Percentiles rank a stretch among this genome's conserved stretches.
These are phyloP conservation scores for Apiotrichum brassicae DNA, from an alignment of 1,284 basidiomycete species.

Conservation along the genomic window DNA sequence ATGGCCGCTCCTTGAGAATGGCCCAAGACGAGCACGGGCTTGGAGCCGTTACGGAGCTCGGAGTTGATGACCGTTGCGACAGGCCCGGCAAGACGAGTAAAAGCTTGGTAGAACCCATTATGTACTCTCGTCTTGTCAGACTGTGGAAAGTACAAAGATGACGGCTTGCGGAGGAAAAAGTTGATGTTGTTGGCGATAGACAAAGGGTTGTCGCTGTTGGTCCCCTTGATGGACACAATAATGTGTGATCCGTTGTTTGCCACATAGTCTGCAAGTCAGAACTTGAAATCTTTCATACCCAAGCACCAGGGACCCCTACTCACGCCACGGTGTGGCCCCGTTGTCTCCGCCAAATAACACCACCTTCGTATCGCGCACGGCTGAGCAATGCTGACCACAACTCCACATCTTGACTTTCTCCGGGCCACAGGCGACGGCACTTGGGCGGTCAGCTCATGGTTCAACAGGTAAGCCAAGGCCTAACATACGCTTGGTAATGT, in stretches of 20 bases:
- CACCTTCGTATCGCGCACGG: neutral
- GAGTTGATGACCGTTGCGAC: conserved; percentile 5
- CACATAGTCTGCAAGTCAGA: conserved; percentile 5
- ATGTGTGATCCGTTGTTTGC: conserved; percentile 9
- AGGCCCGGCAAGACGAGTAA: conserved; percentile 9
- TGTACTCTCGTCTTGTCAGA: conserved; percentile 13
- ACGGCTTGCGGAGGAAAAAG: conserved; percentile 3
- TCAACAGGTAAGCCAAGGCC: no score
- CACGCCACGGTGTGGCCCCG: neutral
- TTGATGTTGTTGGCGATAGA: conserved; percentile 21
- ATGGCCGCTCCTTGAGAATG: conserved; percentile 25
- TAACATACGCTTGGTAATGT: no score
- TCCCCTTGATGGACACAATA: conserved; percentile 21
- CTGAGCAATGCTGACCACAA: neutral
- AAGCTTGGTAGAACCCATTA: conserved; percentile 23
- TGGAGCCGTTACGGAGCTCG: neutral
- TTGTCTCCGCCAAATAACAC: conserved; percentile 1
- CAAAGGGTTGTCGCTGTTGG: conserved; percentile 5
- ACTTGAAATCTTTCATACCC: no score
- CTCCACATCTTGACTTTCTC: neutral
- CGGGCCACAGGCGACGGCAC: no score
- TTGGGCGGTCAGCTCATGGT: no score
- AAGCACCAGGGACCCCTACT: neutral
- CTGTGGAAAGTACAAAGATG: conserved; percentile 16
- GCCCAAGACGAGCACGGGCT: conserved; percentile 20